These are phyloP conservation scores for Aureobasidium sp. DNA, from an alignment of 2,329 filamentous ascomycete genomes.

Conservation along the genomic window DNA sequence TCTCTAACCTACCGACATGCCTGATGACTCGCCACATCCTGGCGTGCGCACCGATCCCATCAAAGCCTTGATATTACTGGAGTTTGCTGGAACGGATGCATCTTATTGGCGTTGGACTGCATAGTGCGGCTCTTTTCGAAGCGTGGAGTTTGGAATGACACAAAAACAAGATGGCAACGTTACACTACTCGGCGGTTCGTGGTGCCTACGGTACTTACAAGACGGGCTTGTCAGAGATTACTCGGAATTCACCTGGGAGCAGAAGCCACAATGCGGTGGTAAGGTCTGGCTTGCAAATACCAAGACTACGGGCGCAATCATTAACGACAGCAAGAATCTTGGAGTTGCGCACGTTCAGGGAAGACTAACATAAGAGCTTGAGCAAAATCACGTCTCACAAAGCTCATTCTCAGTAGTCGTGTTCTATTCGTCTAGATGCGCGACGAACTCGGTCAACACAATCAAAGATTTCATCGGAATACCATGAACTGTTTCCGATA, in stretches of 20 bases:
- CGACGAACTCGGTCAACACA: not conserved
- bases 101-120: constrained; percentile 8
- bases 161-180: not conserved
- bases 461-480: not conserved
- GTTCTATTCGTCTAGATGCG: not conserved
- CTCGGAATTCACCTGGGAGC: not conserved
- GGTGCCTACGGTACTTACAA: not conserved
- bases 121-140: not conserved
- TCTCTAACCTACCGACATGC: not conserved
- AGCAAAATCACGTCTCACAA: not conserved
- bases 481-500: not conserved
- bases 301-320: not conserved
- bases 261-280: not conserved
- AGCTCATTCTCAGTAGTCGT: not conserved
- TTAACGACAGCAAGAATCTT: too few relatives aligned
- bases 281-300: not conserved
- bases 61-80: not conserved
- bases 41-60: not conserved
- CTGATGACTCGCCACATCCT: not conserved
- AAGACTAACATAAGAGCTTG: not conserved
- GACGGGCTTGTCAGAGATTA: not conserved
- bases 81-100: constrained; percentile 1
- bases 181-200: not conserved
- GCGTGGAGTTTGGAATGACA: constrained; percentile 1
- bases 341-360: not conserved